phyloP scores from a whole-genome alignment of 176 grass and related monocot species.

The Cenchrus fungigraminus region DNA sequence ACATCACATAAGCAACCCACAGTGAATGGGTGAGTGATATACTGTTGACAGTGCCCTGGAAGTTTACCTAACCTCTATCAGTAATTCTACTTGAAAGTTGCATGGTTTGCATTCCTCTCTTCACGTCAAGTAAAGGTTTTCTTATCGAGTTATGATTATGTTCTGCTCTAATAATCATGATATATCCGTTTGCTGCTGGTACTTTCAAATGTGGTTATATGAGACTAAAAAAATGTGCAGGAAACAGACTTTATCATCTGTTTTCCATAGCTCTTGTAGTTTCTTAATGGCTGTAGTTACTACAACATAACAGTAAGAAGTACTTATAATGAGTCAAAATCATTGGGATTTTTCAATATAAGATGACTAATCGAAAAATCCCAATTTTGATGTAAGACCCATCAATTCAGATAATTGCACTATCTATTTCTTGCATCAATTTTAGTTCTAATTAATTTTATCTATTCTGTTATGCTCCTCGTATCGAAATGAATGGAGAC shows the following conservation, averaged over 20 bases:
- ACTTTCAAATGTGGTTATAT: conserved; percentile 9
- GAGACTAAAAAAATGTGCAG: not conserved
- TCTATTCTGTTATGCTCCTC: not conserved
- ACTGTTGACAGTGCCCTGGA: not conserved
- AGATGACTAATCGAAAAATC: not conserved
- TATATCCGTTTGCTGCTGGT: conserved; percentile 3
- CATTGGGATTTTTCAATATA: not conserved
- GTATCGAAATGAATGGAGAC: conserved; percentile 1
- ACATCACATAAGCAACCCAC: not conserved
- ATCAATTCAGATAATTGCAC: not conserved
- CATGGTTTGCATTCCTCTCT: conserved; percentile 1
- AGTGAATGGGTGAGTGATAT: not conserved
- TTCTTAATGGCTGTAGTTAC: not conserved
- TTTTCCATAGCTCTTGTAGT: not conserved
- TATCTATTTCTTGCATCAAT: not conserved
- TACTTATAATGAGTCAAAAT: not conserved
- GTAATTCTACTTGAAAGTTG: not conserved
- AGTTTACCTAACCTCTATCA: conserved; percentile 1
- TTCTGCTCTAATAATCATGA: not conserved
- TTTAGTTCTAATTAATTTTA: not conserved
- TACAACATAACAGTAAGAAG: not conserved
- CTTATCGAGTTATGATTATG: not conserved
- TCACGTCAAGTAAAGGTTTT: not conserved
- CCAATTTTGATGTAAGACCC: not conserved
- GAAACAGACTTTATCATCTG: not conserved